phyloP scores from a whole-genome alignment of 1,284 basidiomycete genomes.

The Ustanciosporium gigantosporum region DNA sequence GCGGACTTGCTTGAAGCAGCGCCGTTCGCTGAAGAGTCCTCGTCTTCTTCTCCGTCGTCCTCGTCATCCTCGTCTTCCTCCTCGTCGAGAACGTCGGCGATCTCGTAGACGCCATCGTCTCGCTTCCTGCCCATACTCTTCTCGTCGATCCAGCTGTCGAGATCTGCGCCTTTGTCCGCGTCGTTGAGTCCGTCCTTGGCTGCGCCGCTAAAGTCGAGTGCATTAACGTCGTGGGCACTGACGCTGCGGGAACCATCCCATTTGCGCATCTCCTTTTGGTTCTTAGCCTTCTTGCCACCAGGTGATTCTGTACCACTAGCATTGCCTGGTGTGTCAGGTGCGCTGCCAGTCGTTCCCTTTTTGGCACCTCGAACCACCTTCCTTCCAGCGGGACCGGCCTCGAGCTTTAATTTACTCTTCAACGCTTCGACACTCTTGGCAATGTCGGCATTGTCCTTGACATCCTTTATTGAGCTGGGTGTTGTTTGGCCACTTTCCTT shows the following conservation, averaged over 20 bases:
- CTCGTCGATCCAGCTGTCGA: constrained; percentile 65
- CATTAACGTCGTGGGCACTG: constrained; percentile 81
- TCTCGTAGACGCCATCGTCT: constrained; percentile 86
- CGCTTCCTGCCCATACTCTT: constrained; percentile 78
- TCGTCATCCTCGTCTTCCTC: constrained; percentile 66
- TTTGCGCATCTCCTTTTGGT: constrained; percentile 80
- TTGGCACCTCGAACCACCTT: constrained; percentile 64
- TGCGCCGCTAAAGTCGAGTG: constrained; percentile 77
- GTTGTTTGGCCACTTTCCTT: constrained; percentile 35
- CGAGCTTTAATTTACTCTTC: constrained; percentile 71
- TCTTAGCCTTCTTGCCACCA: constrained; percentile 65
- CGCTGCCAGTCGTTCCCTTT: constrained; percentile 65
- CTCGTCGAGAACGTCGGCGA: constrained; percentile 75
- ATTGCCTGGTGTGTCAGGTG: constrained; percentile 52
- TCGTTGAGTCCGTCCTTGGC: constrained; percentile 57
- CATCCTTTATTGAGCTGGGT: constrained; percentile 36
- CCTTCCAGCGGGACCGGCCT: constrained; percentile 67
- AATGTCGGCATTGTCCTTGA: constrained; percentile 83
- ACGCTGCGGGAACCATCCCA: constrained; percentile 80
- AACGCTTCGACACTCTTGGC: constrained; percentile 87
- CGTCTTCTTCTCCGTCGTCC: constrained; percentile 65
- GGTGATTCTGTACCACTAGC: constrained; percentile 35
- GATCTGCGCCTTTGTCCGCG: constrained; percentile 62
- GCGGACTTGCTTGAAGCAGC: constrained; percentile 31
- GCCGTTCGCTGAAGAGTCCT: constrained; percentile 16